phyloP scores from a whole-genome alignment of 2,329 filamentous ascomycete genomes.

The Penicillium sp. region DNA sequence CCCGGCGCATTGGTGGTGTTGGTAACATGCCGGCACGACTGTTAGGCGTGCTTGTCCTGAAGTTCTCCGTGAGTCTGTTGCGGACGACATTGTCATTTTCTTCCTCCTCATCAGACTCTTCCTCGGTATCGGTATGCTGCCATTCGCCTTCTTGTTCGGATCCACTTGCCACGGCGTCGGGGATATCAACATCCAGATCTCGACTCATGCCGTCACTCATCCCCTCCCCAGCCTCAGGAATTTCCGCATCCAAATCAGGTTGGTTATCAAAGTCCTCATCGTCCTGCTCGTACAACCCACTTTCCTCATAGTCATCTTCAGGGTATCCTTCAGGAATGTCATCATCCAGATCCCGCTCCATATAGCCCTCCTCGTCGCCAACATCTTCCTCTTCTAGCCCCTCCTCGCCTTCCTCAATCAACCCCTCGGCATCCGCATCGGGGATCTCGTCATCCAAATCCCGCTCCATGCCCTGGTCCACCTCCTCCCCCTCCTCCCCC shows the following conservation, averaged over 20 bases:
- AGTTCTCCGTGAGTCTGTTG: constrained; percentile 27
- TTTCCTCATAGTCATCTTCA: constrained; percentile 45
- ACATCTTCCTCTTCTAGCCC: constrained; percentile 52
- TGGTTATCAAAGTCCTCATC: constrained; percentile 46
- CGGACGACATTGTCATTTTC: constrained; percentile 33
- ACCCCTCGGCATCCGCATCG: constrained; percentile 37
- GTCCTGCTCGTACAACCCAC: constrained; percentile 39
- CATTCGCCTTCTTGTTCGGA: constrained; percentile 59
- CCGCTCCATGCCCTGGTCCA: constrained; percentile 39
- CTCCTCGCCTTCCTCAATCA: constrained; percentile 42
- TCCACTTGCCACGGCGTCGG: constrained; percentile 53
- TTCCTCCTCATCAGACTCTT: constrained; percentile 50
- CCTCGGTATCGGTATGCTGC: constrained; percentile 77
- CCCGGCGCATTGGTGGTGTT: constrained; percentile 24
- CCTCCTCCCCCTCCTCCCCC: constrained; percentile 35
- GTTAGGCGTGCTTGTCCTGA: constrained; percentile 37
- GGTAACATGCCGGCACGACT: constrained; percentile 32
- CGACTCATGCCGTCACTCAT: constrained; percentile 62
- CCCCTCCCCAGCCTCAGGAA: constrained; percentile 53
- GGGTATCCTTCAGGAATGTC: constrained; percentile 67
- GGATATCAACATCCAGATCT: constrained; percentile 71
- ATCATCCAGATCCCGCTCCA: constrained; percentile 68
- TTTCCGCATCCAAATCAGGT: constrained; percentile 58
- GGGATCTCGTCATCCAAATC: constrained; percentile 50
- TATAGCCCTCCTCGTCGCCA: constrained; percentile 49